A percentile compares a stretch with the other conserved stretches of the same genome.
These are phyloP conservation scores for Vitis cinerea DNA, from an alignment of 164 flowering plant genomes.

Conservation along the genomic window DNA sequence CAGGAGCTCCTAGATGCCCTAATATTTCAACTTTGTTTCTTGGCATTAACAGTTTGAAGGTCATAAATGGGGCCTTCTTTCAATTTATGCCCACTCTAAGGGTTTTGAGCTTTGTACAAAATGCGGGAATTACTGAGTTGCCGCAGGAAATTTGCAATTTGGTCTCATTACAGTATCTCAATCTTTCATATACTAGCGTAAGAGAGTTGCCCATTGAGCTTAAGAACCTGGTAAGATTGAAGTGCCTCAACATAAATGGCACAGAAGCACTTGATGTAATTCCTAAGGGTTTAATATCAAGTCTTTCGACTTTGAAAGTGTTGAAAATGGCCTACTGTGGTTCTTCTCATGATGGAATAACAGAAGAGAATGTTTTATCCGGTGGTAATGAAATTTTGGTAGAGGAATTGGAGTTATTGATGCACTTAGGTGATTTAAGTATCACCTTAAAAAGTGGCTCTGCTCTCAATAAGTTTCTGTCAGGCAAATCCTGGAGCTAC, in stretches of 20 bases:
- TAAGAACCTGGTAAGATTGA: not conserved
- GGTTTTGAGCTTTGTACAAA: not conserved
- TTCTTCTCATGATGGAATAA: no score
- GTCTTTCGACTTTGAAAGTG: no score
- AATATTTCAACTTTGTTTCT: slow-evolving; percentile 1
- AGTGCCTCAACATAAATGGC: not conserved
- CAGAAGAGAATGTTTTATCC: not conserved
- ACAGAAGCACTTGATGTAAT: no score
- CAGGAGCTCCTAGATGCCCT: not conserved
- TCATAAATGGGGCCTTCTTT: not conserved
- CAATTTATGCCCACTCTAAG: not conserved
- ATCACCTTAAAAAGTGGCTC: not conserved
- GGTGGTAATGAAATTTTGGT: not conserved
- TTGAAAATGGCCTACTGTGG: no score
- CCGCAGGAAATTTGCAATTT: not conserved
- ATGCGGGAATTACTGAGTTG: not conserved
- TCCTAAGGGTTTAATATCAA: no score
- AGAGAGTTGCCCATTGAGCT: not conserved
- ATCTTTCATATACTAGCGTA: not conserved
- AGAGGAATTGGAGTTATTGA: not conserved
- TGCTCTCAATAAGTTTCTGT: not conserved
- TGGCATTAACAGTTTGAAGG: not conserved
- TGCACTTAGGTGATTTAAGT: not conserved
- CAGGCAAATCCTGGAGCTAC: not conserved
- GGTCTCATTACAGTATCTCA: slow-evolving; percentile 2